Evolutionary conservation across 305 asterid genomes (phyloP), one percentile per base, ranked within the genome.

Genomic region (Andrographis paniculata): DNA sequence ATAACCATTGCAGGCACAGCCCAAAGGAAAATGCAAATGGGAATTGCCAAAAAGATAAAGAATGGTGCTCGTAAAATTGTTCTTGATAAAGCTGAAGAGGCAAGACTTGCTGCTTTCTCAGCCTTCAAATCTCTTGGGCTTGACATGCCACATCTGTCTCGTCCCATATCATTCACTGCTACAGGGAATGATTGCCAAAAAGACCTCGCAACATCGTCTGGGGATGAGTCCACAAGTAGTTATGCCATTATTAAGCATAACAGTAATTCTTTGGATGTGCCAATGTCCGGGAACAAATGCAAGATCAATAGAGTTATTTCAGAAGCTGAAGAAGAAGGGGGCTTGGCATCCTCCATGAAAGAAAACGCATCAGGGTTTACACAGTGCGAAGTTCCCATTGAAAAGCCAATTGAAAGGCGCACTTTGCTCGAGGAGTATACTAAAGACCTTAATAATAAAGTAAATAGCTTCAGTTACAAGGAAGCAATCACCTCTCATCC

Each of bases 21-120:
- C 36, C 93, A 79, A 62, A 67, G 71, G 73, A 77, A 78, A 68
- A 17, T 87, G 31, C 96, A 87, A 59, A 39, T 74, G 60, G 99
- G 96, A 52, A 83, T 79, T 65, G 83, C 86, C 65, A 91, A 81
- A 78, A 91, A 87, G 87, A 91, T 91, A 20, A 91, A 87, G 71
- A 84, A 81, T 53, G 96, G 94, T 43, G 99, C 96, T 10, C 82
- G 99, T 42, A 91, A 67, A 73, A 84, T 81, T 72, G 95, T 91
- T 59, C 78, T 91, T 27, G 99, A 87, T 42, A 91, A 87, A 76
- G 99, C 99, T 65, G 99, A 91, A 75, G 99, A 83, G 72, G 99
- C 99, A 50, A 79, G 96, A 65, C 45, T 77, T 66, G 89, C 93
- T 59, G 99, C 99, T 50, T 87, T 84, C 69, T 72, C 99, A 46